A percentile compares a stretch with the other conserved stretches of the same genome.
phyloP scores from a whole-genome alignment of 2,329 filamentous ascomycete genomes.

The Thelonectria blattea region DNA sequence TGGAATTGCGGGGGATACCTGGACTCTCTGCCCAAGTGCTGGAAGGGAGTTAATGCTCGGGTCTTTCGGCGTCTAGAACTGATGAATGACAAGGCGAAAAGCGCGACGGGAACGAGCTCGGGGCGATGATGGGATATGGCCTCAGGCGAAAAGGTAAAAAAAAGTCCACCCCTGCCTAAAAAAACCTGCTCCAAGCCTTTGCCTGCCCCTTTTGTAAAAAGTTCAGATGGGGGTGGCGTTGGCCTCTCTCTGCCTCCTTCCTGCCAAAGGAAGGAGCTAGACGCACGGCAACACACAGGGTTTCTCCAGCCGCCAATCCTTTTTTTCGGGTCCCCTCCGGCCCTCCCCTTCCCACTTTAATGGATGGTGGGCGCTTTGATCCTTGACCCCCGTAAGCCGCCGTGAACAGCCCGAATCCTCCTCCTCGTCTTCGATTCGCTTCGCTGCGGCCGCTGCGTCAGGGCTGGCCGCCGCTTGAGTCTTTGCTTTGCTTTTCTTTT shows the following conservation, averaged over 20 bases:
- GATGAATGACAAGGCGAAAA: neutral
- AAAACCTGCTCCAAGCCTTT: slow-evolving; percentile 3
- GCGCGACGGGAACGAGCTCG: slow-evolving; percentile 4
- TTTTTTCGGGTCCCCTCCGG: slow-evolving; percentile 5
- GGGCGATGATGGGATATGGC: neutral
- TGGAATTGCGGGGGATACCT: neutral
- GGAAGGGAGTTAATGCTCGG: too few relatives aligned
- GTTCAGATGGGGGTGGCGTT: slow-evolving; percentile 8
- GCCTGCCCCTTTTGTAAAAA: slow-evolving; percentile 21
- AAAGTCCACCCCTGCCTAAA: neutral
- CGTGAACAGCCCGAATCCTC: slow-evolving; percentile 31
- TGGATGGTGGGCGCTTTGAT: slow-evolving; percentile 19
- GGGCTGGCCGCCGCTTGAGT: slow-evolving; percentile 24
- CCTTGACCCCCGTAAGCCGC: slow-evolving; percentile 23
- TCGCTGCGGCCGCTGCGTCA: slow-evolving; percentile 20
- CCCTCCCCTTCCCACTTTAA: slow-evolving; percentile 25
- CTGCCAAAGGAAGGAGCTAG: neutral
- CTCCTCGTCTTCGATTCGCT: slow-evolving; percentile 17
- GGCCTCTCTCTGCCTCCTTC: neutral
- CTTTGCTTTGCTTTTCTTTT: too few relatives aligned
- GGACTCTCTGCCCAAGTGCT: too few relatives aligned
- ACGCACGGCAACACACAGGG: slow-evolving; percentile 21
- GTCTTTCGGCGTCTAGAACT: neutral
- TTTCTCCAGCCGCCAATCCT: slow-evolving; percentile 31
- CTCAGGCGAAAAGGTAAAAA: neutral